Base-by-base conservation (phyloP, 176 grass and related monocot genomes). In the Tillandsia leiboldiana region DNA sequence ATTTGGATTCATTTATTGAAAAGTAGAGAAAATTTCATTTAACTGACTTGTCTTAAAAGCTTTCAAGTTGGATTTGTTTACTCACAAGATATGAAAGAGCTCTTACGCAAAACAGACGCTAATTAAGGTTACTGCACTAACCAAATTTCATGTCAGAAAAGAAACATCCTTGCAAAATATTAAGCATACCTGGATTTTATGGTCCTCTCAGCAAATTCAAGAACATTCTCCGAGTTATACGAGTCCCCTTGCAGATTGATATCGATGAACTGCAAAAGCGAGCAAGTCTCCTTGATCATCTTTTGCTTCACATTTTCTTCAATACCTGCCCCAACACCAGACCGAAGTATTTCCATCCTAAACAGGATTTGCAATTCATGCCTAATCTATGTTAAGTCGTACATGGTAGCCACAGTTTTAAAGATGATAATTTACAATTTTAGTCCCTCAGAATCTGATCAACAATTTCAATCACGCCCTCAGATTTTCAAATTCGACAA, bases 261-360 rank as follows among this genome's bases (percentile, higher is more conserved):
- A 77, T 99, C 90, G 67, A 99, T 90, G 68, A 88, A 99, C 65
- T 90, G 84, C 78, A 99, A 86, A 82, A 99, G 80, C 0, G 77
- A 82, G 69, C 95, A 94, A 42, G 86, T 90, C n/a, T 99, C 87
- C 74, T 87, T 99, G 77, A 94, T 78, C 77, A 90, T 90, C 78
- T 92, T 93, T 71, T 90, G 95, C 67, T 88, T 99, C 27, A 66
- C 66, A 70, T 79, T 77, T 76, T 94, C 90, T 69, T 80, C 87
- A 33, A 86, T 78, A 24, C 67, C 78, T 72, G 80, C 57, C 7
- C 82, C 74, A n/a, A 85, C 49, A 69, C 74, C 77, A 63, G 84
- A 93, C 63, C 75, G 70, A 48, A 99, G 83, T 73, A 99, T 82
- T 81, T 99, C 95, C 95, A 99, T 88, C 66, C 95, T 92, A 76